A percentile compares a stretch with the other conserved stretches of the same genome.
phyloP scores from a whole-genome alignment of 75 land plant genomes.

The Pinus tabuliformis region DNA sequence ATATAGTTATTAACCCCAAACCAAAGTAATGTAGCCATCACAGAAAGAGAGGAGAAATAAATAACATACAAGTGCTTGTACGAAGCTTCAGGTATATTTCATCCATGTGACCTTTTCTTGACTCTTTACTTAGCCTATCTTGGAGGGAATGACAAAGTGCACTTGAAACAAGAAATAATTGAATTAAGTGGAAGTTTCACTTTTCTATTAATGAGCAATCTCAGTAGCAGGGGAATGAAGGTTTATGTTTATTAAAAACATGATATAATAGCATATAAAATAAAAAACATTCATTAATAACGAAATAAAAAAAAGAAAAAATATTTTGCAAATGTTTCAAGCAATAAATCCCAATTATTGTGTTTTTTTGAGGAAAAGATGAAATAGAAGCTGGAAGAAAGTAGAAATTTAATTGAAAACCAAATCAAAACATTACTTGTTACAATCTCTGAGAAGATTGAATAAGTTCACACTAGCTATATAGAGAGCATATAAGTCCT shows the following conservation, averaged over 20 bases:
- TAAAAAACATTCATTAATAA: background rate
- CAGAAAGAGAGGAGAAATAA: too few species aligned
- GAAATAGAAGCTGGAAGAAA: background rate
- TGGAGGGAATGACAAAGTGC: slow-evolving; percentile 92
- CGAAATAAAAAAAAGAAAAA: background rate
- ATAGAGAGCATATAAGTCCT: background rate
- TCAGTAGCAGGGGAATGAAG: background rate
- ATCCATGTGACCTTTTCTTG: slow-evolving; percentile 57
- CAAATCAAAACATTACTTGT: background rate
- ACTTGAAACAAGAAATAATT: slow-evolving; percentile 35
- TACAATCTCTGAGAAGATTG: background rate
- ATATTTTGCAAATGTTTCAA: background rate
- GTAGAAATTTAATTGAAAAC: background rate
- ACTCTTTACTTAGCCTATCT: slow-evolving; percentile 72
- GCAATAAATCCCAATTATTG: too few species aligned
- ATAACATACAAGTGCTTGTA: slow-evolving; percentile 78
- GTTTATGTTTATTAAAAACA: background rate
- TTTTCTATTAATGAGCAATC: background rate
- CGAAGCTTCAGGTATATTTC: slow-evolving; percentile 85
- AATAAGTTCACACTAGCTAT: background rate
- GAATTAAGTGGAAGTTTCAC: background rate
- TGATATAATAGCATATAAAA: background rate
- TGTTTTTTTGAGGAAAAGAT: too few species aligned
- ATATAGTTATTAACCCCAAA: too few species aligned
- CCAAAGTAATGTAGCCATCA: too few species aligned